Conservation (phyloP, 2,329 filamentous ascomycete genomes). For the Arthrocladium fulminans region DNA sequence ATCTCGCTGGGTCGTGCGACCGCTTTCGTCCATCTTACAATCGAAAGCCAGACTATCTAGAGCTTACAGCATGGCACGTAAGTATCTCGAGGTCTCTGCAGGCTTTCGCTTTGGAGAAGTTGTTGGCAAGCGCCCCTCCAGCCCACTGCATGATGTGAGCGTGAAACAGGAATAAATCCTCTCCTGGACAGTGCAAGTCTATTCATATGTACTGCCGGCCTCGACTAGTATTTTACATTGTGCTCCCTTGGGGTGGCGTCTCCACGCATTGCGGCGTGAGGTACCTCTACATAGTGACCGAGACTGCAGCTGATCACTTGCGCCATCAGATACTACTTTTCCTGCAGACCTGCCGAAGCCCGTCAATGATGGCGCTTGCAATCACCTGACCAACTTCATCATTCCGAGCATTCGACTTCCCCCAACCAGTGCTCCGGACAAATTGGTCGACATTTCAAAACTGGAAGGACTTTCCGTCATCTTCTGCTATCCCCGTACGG, state of each 20-base stretch:
- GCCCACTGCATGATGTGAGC: too few species aligned
- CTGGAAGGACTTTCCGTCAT: slow-evolving; percentile 32
- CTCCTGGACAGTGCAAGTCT: too few species aligned
- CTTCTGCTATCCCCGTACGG: slow-evolving; percentile 37
- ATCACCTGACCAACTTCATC: slow-evolving; percentile 27
- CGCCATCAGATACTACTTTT: slow-evolving; percentile 23
- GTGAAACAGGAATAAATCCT: too few species aligned
- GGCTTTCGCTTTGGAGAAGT: too few species aligned
- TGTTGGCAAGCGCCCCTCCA: too few species aligned
- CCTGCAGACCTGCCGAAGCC: slow-evolving; percentile 31
- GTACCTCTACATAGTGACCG: too few species aligned
- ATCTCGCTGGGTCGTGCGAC: not conserved
- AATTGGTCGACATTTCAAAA: slow-evolving; percentile 26
- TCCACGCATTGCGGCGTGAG: too few species aligned
- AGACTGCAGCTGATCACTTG: not conserved
- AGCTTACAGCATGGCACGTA: not conserved
- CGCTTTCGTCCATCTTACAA: not conserved
- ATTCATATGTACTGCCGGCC: too few species aligned
- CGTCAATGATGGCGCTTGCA: slow-evolving; percentile 33
- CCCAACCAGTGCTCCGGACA: slow-evolving; percentile 15
- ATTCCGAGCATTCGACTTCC: slow-evolving; percentile 27
- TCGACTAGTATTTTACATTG: too few species aligned
- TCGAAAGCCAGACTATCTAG: not conserved
- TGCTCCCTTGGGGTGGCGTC: too few species aligned
- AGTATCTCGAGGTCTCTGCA: too few species aligned